phyloP scores from a whole-genome alignment of 345 rosid genomes.

The Aegle marmelos region DNA sequence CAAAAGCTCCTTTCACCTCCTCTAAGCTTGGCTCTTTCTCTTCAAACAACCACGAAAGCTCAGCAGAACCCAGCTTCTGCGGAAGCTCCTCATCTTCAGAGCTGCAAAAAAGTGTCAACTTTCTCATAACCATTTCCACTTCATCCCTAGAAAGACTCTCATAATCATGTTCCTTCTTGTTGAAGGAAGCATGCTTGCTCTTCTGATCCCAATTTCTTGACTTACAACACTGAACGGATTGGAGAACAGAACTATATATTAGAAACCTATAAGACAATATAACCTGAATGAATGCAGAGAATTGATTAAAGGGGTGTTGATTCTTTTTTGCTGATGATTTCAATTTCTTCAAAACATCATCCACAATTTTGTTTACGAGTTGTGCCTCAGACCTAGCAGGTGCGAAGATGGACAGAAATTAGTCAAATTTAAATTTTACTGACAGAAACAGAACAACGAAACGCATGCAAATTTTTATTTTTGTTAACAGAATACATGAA shows the following conservation, averaged over 20 bases:
- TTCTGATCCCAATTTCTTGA: slow-evolving; percentile 14
- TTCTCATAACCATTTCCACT: slow-evolving; percentile 61
- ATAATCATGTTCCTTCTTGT: background rate
- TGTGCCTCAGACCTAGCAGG: no score
- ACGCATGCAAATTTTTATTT: no score
- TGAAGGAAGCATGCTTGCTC: slow-evolving; percentile 6
- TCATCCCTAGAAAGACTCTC: slow-evolving; percentile 43
- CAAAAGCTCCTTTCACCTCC: slow-evolving; percentile 72
- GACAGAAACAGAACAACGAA: no score
- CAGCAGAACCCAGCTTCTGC: slow-evolving; percentile 31
- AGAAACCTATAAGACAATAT: slow-evolving; percentile 19
- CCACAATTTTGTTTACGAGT: no score
- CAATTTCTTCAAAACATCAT: no score
- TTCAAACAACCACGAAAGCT: slow-evolving; percentile 54
- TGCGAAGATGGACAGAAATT: no score
- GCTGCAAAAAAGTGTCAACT: slow-evolving; percentile 42
- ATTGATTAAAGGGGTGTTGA: slow-evolving; percentile 14
- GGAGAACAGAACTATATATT: slow-evolving; percentile 29
- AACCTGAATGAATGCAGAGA: slow-evolving; percentile 26
- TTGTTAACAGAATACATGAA: no score
- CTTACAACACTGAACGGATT: slow-evolving; percentile 19
- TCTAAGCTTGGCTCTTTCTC: slow-evolving; percentile 77
- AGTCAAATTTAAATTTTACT: no score
- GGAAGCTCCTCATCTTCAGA: slow-evolving; percentile 39
- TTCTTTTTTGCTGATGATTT: slow-evolving; percentile 24